Evolutionary conservation across 2,329 filamentous ascomycete species (phyloP).

Genomic region (Colletotrichum siamense): DNA sequence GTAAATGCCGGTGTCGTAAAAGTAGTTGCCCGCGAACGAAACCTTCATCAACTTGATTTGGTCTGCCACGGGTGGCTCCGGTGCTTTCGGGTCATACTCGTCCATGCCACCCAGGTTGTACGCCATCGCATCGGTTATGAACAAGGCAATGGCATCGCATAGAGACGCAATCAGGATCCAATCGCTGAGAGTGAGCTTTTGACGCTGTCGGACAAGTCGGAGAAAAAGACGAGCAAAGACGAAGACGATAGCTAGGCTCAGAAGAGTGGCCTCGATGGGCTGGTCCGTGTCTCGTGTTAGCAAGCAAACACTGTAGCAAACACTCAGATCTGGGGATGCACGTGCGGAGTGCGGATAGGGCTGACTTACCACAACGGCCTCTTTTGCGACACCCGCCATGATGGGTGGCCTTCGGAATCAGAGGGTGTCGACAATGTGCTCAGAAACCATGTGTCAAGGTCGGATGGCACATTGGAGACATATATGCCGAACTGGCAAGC

Average conservation of each 20-base stretch:
- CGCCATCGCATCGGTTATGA: slow-evolving; percentile 29
- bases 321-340: not conserved
- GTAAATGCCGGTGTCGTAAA: slow-evolving; percentile 35
- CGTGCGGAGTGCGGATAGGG: not conserved
- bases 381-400: slow-evolving; percentile 18
- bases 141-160: slow-evolving; percentile 30
- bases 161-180: slow-evolving; percentile 31
- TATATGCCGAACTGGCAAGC: not conserved
- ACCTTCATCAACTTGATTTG: slow-evolving; percentile 30
- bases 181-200: slow-evolving; percentile 32
- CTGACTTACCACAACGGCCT: slow-evolving; percentile 20
- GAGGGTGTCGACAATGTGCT: not conserved
- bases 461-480: not conserved
- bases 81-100: slow-evolving; percentile 23
- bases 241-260: slow-evolving; percentile 26
- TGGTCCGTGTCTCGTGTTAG: slow-evolving; percentile 10
- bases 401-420: not conserved
- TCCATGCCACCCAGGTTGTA: slow-evolving; percentile 33
- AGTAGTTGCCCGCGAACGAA: slow-evolving; percentile 34
- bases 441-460: not conserved
- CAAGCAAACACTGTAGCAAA: not conserved
- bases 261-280: slow-evolving; percentile 32
- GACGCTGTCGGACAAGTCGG: slow-evolving; percentile 28
- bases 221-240: slow-evolving; percentile 27
- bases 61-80: slow-evolving; percentile 1